Percentiles rank a stretch among this genome's conserved stretches.
Evolutionary conservation across 1,284 basidiomycete species (phyloP).

Genomic region (Trichosporon inkin): DNA sequence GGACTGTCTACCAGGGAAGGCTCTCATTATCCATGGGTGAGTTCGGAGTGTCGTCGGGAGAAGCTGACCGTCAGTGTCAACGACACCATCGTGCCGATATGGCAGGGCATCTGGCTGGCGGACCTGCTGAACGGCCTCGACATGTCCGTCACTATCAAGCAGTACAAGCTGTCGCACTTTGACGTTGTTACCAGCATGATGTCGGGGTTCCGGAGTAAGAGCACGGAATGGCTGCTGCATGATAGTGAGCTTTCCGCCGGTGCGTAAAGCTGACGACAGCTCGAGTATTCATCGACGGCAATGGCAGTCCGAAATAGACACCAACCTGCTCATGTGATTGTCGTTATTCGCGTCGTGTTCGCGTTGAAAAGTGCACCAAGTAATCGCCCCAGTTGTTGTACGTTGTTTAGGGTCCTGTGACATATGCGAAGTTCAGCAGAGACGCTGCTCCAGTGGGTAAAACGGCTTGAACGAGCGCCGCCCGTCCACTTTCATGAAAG

Average conservation of each 20-base stretch:
- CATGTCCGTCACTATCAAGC: conserved; percentile 42
- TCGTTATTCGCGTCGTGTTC: too few species aligned
- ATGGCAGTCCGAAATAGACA: neutral
- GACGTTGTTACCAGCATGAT: conserved; percentile 42
- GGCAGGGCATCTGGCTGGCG: conserved; percentile 46
- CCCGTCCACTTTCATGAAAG: too few species aligned
- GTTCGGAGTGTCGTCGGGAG: neutral
- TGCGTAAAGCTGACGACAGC: neutral
- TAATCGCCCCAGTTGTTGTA: neutral
- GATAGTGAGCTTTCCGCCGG: conserved; percentile 23
- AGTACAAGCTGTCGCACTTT: conserved; percentile 46
- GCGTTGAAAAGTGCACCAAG: neutral
- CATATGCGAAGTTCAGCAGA: too few species aligned
- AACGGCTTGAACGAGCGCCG: too few species aligned
- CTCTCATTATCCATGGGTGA: conserved; percentile 50
- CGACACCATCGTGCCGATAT: conserved; percentile 44
- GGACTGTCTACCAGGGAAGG: conserved; percentile 40
- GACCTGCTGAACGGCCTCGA: conserved; percentile 50
- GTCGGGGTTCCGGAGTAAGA: conserved; percentile 30
- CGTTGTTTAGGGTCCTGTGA: neutral
- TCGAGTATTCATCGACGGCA: conserved; percentile 3
- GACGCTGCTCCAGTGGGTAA: too few species aligned
- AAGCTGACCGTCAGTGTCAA: conserved; percentile 22
- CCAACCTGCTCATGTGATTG: too few species aligned
- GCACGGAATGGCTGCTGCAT: conserved; percentile 22